phyloP scores from a whole-genome alignment of 352 stramenopile species.

The Thraustochytrium sp. region DNA sequence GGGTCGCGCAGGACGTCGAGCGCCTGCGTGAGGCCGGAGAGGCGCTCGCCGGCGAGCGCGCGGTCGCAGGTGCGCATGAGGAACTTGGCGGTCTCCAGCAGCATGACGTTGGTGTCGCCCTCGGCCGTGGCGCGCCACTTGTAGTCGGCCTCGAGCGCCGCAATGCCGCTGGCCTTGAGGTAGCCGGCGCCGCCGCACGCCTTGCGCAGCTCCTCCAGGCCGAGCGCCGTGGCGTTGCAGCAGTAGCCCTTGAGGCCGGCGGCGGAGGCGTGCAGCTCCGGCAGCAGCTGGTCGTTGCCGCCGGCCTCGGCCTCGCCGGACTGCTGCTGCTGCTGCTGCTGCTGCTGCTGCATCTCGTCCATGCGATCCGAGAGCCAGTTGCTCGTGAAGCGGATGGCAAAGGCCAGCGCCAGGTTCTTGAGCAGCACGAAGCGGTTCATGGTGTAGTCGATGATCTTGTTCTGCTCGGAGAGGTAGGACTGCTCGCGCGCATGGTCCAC shows the following conservation, averaged over 20 bases:
- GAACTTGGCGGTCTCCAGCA: constrained; percentile 46
- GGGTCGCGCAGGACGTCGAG: constrained; percentile 29
- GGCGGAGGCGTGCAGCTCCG: constrained; percentile 75
- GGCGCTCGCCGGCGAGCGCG: background rate
- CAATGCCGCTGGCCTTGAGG: constrained; percentile 66
- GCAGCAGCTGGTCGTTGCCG: constrained; percentile 49
- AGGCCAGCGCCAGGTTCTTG: constrained; percentile 15
- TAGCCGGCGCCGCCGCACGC: constrained; percentile 79
- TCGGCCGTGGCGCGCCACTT: constrained; percentile 78
- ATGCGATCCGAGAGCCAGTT: constrained; percentile 44
- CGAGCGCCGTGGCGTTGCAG: constrained; percentile 63
- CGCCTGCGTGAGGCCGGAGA: background rate
- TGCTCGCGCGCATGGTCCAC: background rate
- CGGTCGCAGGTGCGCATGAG: constrained; percentile 1
- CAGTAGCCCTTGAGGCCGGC: constrained; percentile 74
- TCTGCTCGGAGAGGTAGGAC: constrained; percentile 48
- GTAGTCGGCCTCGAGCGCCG: constrained; percentile 67
- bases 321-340: background rate
- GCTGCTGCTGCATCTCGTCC: constrained; percentile 2
- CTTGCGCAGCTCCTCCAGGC: constrained; percentile 71
- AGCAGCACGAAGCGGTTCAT: constrained; percentile 48
- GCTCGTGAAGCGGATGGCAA: constrained; percentile 38
- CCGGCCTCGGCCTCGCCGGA: constrained; percentile 41
- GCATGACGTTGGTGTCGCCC: constrained; percentile 53
- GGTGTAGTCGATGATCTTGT: constrained; percentile 59